phyloP scores from a whole-genome alignment of 2,329 filamentous ascomycete genomes.

The Aspergillus niger region DNA sequence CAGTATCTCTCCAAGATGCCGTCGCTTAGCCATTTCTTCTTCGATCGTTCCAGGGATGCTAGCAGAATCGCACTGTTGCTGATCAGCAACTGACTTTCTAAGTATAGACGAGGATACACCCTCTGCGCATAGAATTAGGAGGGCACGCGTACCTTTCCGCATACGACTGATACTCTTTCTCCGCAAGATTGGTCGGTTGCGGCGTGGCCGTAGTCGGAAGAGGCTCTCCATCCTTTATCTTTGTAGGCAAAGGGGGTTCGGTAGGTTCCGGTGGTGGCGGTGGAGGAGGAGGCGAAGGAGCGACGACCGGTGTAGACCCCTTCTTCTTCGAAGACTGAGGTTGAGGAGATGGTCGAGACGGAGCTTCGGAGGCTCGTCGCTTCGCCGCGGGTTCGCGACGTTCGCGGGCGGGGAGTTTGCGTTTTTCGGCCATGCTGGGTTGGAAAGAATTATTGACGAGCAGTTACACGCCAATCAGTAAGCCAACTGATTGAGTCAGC shows the following conservation, averaged over 20 bases:
- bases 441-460: neutral
- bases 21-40: constrained; percentile 58
- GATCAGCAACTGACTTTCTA: constrained; percentile 17
- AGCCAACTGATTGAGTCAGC: neutral
- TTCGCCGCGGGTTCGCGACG: constrained; percentile 49
- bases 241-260: constrained; percentile 52
- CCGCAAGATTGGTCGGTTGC: constrained; percentile 52
- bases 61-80: constrained; percentile 56
- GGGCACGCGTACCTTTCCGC: constrained; percentile 52
- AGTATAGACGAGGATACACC: neutral
- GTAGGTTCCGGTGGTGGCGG: constrained; percentile 34
- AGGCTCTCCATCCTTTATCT: constrained; percentile 54
- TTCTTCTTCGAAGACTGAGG: constrained; percentile 37
- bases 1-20: constrained; percentile 60
- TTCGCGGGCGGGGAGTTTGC: constrained; percentile 45
- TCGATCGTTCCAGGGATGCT: constrained; percentile 60
- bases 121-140: neutral
- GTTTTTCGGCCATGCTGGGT: constrained; percentile 45
- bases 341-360: constrained; percentile 31
- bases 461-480: neutral
- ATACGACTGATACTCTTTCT: constrained; percentile 61
- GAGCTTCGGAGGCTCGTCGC: constrained; percentile 44
- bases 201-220: constrained; percentile 56
- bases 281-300: constrained; percentile 30
- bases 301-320: constrained; percentile 32